These are phyloP conservation scores for Heterobasidion occidentale DNA, from an alignment of 1,284 basidiomycete genomes.

Conservation along the genomic window DNA sequence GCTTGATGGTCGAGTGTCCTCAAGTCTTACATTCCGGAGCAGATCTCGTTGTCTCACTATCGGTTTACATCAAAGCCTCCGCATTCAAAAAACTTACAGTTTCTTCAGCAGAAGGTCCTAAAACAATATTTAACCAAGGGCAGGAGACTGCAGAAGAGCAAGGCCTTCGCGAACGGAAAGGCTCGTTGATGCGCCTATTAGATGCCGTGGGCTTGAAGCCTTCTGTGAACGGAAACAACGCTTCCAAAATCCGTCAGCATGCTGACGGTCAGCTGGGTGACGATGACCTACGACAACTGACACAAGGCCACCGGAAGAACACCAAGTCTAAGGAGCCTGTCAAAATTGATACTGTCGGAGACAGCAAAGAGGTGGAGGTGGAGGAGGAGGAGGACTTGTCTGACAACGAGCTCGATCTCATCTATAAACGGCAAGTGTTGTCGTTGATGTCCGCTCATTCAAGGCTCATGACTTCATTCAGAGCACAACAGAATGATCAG, in stretches of 20 bases:
- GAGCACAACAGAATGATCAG: constrained; percentile 79
- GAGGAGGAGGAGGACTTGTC: constrained; percentile 72
- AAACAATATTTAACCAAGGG: constrained; percentile 55
- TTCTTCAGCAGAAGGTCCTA: constrained; percentile 25
- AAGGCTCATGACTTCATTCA: constrained; percentile 21
- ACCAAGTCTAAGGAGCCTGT: constrained; percentile 20
- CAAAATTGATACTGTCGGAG: constrained; percentile 51
- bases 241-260: constrained; percentile 16
- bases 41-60: constrained; percentile 63
- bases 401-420: constrained; percentile 71
- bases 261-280: constrained; percentile 28
- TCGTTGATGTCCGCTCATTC: neutral
- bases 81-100: constrained; percentile 51
- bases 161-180: constrained; percentile 68
- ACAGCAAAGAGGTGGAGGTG: constrained; percentile 62
- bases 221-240: constrained; percentile 16
- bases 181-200: constrained; percentile 57
- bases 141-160: constrained; percentile 72
- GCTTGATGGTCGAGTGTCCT: constrained; percentile 67
- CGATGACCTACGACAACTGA: constrained; percentile 32
- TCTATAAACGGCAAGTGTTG: constrained; percentile 65
- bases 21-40: constrained; percentile 55
- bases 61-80: constrained; percentile 51
- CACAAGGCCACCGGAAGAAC: constrained; percentile 21
- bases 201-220: constrained; percentile 58